Percentiles rank a stretch among this genome's conserved stretches.
Evolutionary conservation across 305 asterid genomes (phyloP).

Genomic region (Caryopteris hybrid): DNA sequence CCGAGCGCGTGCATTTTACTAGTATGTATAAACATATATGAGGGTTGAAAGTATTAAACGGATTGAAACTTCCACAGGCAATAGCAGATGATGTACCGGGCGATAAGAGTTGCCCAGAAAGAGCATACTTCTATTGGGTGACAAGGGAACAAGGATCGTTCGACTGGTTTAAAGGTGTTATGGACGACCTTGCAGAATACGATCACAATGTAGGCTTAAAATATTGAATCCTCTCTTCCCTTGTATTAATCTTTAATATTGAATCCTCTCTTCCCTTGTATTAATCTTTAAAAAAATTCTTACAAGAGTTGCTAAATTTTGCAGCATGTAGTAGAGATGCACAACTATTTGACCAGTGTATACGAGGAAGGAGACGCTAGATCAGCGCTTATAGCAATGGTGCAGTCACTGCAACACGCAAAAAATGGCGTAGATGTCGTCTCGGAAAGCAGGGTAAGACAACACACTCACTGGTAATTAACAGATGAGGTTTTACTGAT

Average conservation of each 20-base stretch:
- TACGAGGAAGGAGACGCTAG: constrained; percentile 92
- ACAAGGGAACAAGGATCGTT: constrained; percentile 93
- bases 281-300: background rate
- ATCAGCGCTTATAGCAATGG: constrained; percentile 79
- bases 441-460: constrained; percentile 58
- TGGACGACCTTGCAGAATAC: constrained; percentile 89
- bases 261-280: no score
- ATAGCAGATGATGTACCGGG: constrained; percentile 12
- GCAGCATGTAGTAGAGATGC: constrained; percentile 79
- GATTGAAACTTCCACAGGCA: constrained; percentile 29
- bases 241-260: background rate
- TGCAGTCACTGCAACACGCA: constrained; percentile 78
- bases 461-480: background rate
- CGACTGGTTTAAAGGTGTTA: constrained; percentile 96
- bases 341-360: constrained; percentile 72
- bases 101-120: constrained; percentile 45
- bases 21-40: background rate
- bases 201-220: constrained; percentile 56
- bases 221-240: no score
- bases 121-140: constrained; percentile 97
- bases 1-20: background rate
- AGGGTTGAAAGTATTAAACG: background rate
- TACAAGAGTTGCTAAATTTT: background rate
- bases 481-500: background rate
- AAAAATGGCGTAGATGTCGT: constrained; percentile 78